Conservation (phyloP, 2,329 filamentous ascomycete species). For the Phyllosticta capitalensis region DNA sequence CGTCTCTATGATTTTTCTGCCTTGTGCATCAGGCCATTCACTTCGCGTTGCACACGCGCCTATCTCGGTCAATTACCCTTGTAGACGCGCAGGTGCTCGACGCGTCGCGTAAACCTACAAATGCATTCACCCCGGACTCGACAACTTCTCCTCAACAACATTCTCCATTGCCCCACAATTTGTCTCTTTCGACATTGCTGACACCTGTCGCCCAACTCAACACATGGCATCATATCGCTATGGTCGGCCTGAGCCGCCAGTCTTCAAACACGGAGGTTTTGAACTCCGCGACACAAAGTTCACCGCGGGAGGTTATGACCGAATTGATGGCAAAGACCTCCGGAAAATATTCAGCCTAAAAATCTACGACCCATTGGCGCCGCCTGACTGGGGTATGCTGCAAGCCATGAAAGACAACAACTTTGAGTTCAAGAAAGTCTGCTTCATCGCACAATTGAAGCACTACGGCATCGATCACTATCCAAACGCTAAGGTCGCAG, state of each 20-base stretch:
- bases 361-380: background rate
- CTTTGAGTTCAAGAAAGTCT: background rate
- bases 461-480: background rate
- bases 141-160: background rate
- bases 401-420: too few relatives aligned
- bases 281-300: background rate
- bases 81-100: too few relatives aligned
- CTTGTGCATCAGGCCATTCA: too few relatives aligned
- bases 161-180: background rate
- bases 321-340: background rate
- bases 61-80: too few relatives aligned
- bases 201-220: background rate
- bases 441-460: background rate
- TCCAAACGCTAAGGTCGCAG: too few relatives aligned
- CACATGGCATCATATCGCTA: background rate
- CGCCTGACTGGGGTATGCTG: too few relatives aligned
- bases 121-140: too few relatives aligned
- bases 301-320: background rate
- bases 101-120: too few relatives aligned
- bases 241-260: background rate
- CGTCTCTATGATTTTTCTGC: too few relatives aligned
- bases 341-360: background rate
- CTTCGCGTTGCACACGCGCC: too few relatives aligned
- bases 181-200: background rate
- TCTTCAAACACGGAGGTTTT: background rate